phyloP scores from a whole-genome alignment of 495 filamentous ascomycete species.

The Neurospora sp. region DNA sequence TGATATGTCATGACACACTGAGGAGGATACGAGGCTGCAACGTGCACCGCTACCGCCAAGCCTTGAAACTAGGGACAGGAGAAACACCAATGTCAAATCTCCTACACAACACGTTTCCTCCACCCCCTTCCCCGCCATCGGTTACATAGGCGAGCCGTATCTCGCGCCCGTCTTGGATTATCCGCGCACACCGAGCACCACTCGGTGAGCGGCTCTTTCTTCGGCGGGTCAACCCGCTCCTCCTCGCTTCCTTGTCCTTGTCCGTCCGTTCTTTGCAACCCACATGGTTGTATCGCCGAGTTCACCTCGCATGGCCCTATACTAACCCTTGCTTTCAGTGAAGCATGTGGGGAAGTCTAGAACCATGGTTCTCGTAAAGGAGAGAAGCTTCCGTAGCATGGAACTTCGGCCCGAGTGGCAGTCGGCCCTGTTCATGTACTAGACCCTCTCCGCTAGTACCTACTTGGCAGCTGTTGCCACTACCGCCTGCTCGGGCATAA shows the following conservation, averaged over 20 bases:
- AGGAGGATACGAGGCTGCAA: neutral
- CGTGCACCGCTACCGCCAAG: neutral
- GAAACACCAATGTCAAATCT: neutral
- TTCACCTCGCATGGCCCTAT: neutral
- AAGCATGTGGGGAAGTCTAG: neutral
- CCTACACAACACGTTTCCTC: neutral
- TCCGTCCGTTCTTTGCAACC: neutral
- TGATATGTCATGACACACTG: neutral
- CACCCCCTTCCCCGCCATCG: neutral
- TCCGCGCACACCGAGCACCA: constrained; percentile 17
- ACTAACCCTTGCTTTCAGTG: neutral
- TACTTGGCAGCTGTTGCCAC: neutral
- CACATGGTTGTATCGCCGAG: neutral
- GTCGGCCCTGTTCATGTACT: neutral
- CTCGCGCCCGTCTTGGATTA: constrained; percentile 5
- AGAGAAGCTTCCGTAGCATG: neutral
- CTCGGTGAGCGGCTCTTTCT: constrained; percentile 21
- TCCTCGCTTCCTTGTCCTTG: neutral
- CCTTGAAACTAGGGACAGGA: neutral
- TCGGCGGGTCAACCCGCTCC: constrained; percentile 14
- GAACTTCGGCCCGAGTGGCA: neutral
- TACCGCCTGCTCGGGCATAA: neutral
- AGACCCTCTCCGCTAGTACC: neutral
- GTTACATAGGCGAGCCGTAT: constrained; percentile 15
- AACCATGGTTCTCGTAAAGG: neutral